A percentile compares a stretch with the other conserved stretches of the same genome.
Evolutionary conservation across 305 asterid genomes (phyloP).

Genomic region (Solanum hybrid): DNA sequence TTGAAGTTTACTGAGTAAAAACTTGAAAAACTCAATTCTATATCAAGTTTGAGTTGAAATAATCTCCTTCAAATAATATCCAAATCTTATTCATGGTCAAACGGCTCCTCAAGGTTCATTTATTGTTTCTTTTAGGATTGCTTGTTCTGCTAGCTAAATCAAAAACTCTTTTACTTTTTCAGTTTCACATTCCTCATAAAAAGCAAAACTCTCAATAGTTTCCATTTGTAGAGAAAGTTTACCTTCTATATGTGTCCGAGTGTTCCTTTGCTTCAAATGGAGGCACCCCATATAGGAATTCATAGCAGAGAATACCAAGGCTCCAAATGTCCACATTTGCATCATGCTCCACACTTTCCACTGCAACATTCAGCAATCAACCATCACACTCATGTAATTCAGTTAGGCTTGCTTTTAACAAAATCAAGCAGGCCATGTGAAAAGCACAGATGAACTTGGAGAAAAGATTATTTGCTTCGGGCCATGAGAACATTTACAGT

Average conservation of each 20-base stretch:
- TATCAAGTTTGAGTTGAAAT: neutral
- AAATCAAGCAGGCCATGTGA: neutral
- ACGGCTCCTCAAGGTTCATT: neutral
- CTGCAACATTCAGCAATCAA: slow-evolving; percentile 18
- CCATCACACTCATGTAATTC: neutral
- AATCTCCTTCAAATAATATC: neutral
- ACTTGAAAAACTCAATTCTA: neutral
- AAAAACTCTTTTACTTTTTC: neutral
- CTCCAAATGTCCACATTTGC: slow-evolving; percentile 92
- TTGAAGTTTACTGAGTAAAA: neutral
- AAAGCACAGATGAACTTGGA: neutral
- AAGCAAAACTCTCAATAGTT: neutral
- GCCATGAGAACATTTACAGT: neutral
- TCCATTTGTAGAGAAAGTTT: neutral
- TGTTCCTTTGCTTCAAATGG: slow-evolving; percentile 94
- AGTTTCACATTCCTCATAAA: neutral
- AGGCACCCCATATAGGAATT: slow-evolving; percentile 80
- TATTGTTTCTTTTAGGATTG: neutral
- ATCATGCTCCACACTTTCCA: slow-evolving; percentile 89
- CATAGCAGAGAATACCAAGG: slow-evolving; percentile 85
- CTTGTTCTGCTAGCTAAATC: neutral
- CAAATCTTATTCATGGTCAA: neutral
- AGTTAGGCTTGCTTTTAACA: neutral
- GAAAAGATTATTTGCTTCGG: neutral
- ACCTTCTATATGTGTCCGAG: slow-evolving; percentile 92